Evolutionary conservation across 2,329 filamentous ascomycete species (phyloP).

Genomic region (Saccharata proteae): DNA sequence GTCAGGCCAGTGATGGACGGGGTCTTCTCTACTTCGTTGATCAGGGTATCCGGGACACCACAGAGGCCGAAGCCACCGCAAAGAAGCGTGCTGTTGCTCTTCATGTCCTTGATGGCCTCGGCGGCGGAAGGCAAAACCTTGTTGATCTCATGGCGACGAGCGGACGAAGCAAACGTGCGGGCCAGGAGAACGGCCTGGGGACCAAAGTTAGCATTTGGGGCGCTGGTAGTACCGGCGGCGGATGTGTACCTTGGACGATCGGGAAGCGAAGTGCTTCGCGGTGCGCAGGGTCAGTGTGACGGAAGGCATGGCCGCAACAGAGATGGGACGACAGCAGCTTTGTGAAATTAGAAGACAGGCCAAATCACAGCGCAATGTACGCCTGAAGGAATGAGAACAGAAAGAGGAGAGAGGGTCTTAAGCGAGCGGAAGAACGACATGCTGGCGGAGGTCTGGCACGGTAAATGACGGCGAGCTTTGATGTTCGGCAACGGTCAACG

Average conservation of each 20-base stretch:
- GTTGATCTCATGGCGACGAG: conserved; percentile 23
- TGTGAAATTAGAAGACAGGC: too few relatives aligned
- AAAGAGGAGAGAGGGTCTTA: too few relatives aligned
- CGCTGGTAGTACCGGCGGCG: background rate
- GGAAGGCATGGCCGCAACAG: conserved; percentile 4
- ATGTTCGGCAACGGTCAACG: too few relatives aligned
- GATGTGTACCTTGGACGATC: conserved; percentile 4
- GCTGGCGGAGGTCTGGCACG: too few relatives aligned
- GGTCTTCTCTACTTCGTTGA: conserved; percentile 25
- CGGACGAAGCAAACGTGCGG: conserved; percentile 24
- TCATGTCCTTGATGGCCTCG: conserved; percentile 27
- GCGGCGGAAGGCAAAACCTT: conserved; percentile 26
- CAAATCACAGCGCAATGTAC: too few relatives aligned
- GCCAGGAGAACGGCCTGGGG: conserved; percentile 13
- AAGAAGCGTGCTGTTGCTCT: conserved; percentile 23
- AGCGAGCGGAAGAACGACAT: too few relatives aligned
- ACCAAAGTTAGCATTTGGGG: background rate
- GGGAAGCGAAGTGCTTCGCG: conserved; percentile 5
- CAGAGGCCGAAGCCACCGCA: conserved; percentile 28
- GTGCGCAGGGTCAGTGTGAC: conserved; percentile 7
- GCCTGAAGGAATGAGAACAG: too few relatives aligned
- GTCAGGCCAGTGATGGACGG: conserved; percentile 45
- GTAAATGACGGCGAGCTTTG: too few relatives aligned
- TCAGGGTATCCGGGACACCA: conserved; percentile 27
- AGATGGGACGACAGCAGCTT: too few relatives aligned